Base-by-base conservation (phyloP, 768 basidiomycete species). In the Pleurotus giganteus region DNA sequence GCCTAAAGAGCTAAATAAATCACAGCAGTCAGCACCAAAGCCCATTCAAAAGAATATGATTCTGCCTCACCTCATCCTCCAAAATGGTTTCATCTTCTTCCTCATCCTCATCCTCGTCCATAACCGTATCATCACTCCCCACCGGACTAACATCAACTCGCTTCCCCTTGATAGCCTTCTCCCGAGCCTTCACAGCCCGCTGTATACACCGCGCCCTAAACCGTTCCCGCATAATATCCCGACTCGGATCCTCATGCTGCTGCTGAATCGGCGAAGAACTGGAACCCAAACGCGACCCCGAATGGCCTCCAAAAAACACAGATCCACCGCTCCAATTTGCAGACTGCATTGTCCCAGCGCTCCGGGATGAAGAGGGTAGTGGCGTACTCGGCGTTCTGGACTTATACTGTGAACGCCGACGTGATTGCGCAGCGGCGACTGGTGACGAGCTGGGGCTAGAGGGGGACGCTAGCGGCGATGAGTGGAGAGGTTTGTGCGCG, bases 131-230 rank as follows among this genome's bases (percentile, higher is more conserved):
- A 28, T 77, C 80, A 55, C 69, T 71, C 0, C 65, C 74, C 17
- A 76, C 74, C 55, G 68, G 67, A 53, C 62, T 47, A 19, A 63
- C 63, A 23, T 53, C 43, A 46, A 65, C 67, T 45, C 76, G 60
- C 61, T 63, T 70, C 49, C 74, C 68, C 13, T 69, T 69, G 12
- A 85, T 66, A 9, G 78, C 78, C 27, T 72, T 75, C 37, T 76
- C 75, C 43, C 86, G 73, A 19, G 81, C 82, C 58, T 77, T 78
- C 29, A 74, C 72, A 0, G 84, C 86, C 17, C 85, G 74, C 63
- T 86, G 83, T 41, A 85, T 63, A 65, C 85, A 88, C 47, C 80
- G 76, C 3, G 78, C 79, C 61, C 79, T 80, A 57, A 89, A 80
- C 27, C 80, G 77, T 49, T 85, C 83, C 24, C 83, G 70, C 45